phyloP scores from a whole-genome alignment of 768 basidiomycete species.

The Termitomyces eurrhizus region DNA sequence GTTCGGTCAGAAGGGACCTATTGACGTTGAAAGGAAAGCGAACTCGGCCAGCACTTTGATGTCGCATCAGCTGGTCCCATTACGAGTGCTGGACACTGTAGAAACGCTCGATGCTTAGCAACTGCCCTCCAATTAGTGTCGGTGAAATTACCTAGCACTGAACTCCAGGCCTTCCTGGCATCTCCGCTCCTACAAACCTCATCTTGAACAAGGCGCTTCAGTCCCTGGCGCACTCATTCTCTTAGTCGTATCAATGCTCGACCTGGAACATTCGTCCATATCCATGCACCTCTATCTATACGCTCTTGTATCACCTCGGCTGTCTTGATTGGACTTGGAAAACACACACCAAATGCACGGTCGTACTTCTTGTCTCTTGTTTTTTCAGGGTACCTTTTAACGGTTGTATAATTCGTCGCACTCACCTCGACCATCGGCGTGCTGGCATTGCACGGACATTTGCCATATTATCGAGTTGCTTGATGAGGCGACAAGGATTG shows the following conservation, averaged over 20 bases:
- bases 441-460: slow-evolving; percentile 16
- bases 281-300: slow-evolving; percentile 26
- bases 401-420: slow-evolving; percentile 27
- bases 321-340: slow-evolving; percentile 22
- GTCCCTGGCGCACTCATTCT: slow-evolving; percentile 20
- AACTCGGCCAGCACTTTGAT: not conserved
- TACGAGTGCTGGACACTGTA: slow-evolving; percentile 27
- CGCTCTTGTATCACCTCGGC: slow-evolving; percentile 26
- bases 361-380: slow-evolving; percentile 30
- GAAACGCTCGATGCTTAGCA: slow-evolving; percentile 21
- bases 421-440: slow-evolving; percentile 26
- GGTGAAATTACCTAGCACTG: slow-evolving; percentile 14
- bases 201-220: slow-evolving; percentile 25
- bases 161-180: slow-evolving; percentile 9
- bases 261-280: slow-evolving; percentile 31
- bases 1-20: too few relatives aligned
- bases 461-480: slow-evolving; percentile 15
- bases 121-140: slow-evolving; percentile 1
- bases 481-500: slow-evolving; percentile 23
- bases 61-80: not conserved
- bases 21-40: not conserved
- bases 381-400: slow-evolving; percentile 26
- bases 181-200: slow-evolving; percentile 20
- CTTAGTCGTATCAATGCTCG: slow-evolving; percentile 29
- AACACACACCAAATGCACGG: slow-evolving; percentile 21